Base-by-base conservation (phyloP, 2,329 filamentous ascomycete genomes). In the Colletotrichum tamarilloi region DNA sequence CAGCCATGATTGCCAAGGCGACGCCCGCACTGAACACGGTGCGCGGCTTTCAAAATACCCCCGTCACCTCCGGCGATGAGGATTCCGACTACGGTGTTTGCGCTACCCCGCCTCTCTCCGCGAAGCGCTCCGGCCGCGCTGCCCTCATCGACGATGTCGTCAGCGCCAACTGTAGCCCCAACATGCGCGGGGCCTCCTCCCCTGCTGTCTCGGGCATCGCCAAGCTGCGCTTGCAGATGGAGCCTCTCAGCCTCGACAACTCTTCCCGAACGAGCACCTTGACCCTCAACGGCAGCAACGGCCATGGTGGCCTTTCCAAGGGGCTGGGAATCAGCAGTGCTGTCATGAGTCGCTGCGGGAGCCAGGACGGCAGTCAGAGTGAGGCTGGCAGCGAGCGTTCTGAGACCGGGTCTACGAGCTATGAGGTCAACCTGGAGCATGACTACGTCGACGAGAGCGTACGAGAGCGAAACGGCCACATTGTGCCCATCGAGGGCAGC, bases 351-450 rank as follows among this genome's bases (percentile, higher is more conserved):
- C 85, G 86, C 62, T 84, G 87, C 79, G 78, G 83, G 59, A 92
- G 88, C 75, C 90, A 89, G 63, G 88, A 89, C 68, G 89, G 87
- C 73, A 85, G 86, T 69, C 85, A 84, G 66, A 89, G 87, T 76
- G 87, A 87, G 68, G 84, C 84, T 57, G 86, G 85, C 80, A 91
- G 84, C 78, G 88, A 85, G 77, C 89, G 88, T 76, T 95, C 93
- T 1, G 93, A 96, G 78, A 89, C 90, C 30, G 84, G 82, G 22
- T 87, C 87, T 80, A 93, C 94, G 64, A 94, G 92, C 80, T 98
- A 98, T 80, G 94, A 98, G 83, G 92, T 98, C 75, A 91, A 91
- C 65, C 87, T 98, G 49, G 93, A 97, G 77, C 85, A 94, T 75
- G 95, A 98, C 80, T 98, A 97, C 78, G 88, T 94, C 73, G 97